Percentiles rank a stretch among this genome's conserved stretches.
phyloP scores from a whole-genome alignment of 306 rosid genomes.

The Gleditsia sinensis region DNA sequence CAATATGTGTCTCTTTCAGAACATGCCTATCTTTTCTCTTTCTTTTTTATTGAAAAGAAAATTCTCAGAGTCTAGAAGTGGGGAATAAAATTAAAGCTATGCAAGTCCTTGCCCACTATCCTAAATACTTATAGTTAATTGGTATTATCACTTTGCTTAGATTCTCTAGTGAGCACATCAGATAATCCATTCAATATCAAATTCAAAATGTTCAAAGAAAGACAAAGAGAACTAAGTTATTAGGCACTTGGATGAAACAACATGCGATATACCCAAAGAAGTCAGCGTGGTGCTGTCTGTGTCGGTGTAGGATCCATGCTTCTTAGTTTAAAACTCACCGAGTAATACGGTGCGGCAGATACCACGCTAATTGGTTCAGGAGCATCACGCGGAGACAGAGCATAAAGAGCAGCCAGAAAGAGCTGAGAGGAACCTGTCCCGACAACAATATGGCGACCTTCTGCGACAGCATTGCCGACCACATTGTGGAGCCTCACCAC shows the following conservation, averaged over 20 bases:
- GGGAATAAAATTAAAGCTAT: conserved; percentile 5
- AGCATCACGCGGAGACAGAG: conserved; percentile 61
- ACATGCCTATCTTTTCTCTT: neutral
- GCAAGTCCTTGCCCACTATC: neutral
- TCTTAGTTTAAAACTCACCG: too few species aligned
- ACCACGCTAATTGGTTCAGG: conserved; percentile 67
- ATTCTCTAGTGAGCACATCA: neutral
- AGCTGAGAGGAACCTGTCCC: conserved; percentile 98
- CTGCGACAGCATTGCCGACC: conserved; percentile 79
- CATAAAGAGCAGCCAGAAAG: conserved; percentile 75
- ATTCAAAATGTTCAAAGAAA: neutral
- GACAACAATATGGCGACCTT: conserved; percentile 71
- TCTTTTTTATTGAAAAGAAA: neutral
- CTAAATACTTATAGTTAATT: neutral
- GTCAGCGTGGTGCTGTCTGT: too few species aligned
- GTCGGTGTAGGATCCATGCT: too few species aligned
- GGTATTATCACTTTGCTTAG: neutral
- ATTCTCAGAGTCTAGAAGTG: neutral
- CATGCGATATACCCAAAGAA: too few species aligned
- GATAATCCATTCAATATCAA: neutral
- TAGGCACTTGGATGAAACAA: too few species aligned
- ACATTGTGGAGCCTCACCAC: conserved; percentile 68
- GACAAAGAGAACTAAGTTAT: neutral
- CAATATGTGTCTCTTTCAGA: neutral
- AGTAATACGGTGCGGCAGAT: conserved; percentile 78